Evolutionary conservation across 73 alveolate genomes (phyloP).

Genomic region (Paraurostyla sp.): DNA sequence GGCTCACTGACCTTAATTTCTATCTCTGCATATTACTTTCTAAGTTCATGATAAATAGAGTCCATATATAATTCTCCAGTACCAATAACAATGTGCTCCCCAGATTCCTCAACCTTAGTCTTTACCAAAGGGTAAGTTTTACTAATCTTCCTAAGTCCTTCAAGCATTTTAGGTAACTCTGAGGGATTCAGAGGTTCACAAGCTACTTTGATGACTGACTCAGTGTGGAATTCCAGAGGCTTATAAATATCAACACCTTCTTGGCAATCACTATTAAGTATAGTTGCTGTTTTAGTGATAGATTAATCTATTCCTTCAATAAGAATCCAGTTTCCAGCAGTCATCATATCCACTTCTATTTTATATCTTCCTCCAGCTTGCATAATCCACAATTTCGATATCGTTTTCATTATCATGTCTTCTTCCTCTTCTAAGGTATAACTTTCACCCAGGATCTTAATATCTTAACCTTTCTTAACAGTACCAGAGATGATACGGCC

Average conservation of each 20-base stretch:
- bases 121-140: slow-evolving; percentile 96
- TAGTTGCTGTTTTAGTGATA: slow-evolving; percentile 90
- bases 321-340: slow-evolving; percentile 95
- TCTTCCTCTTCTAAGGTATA: slow-evolving; percentile 97
- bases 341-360: slow-evolving; percentile 86
- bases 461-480: slow-evolving; percentile 89
- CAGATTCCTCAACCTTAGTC: slow-evolving; percentile 98
- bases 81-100: slow-evolving; percentile 99
- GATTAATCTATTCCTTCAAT: slow-evolving; percentile 93
- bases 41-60: slow-evolving; percentile 97
- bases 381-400: slow-evolving; percentile 81
- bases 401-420: slow-evolving; percentile 84
- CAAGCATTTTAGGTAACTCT: slow-evolving; percentile 99
- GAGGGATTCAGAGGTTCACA: slow-evolving; percentile 99
- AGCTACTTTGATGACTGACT: slow-evolving; percentile 95
- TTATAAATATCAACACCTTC: slow-evolving; percentile 81
- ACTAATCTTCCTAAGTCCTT: slow-evolving; percentile 95
- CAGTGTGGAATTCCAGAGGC: slow-evolving; percentile 84
- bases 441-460: slow-evolving; percentile 96
- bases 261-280: slow-evolving; percentile 70
- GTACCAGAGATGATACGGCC: slow-evolving; percentile 99
- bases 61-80: slow-evolving; percentile 99
- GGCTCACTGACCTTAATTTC: slow-evolving; percentile 99
- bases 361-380: slow-evolving; percentile 86
- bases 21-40: slow-evolving; percentile 97